Percentiles rank a stretch among this genome's conserved stretches.
These are phyloP conservation scores for Chlorella sp. DNA, from an alignment of 139 green algal species.

Conservation along the genomic window DNA sequence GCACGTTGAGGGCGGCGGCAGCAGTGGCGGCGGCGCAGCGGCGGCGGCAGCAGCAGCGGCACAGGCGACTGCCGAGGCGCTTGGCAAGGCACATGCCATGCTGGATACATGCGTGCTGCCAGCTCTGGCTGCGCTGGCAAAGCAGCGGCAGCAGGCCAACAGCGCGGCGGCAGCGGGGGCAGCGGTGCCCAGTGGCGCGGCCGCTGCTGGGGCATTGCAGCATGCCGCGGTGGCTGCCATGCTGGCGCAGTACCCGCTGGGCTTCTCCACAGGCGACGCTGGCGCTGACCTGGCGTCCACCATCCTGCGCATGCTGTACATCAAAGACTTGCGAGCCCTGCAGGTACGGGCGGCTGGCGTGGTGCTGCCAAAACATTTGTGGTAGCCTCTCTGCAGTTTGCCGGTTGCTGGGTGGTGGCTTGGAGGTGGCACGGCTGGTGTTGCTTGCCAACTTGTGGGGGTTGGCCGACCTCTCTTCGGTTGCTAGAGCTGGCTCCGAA, in stretches of 20 bases:
- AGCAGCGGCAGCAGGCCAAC: slow-evolving; percentile 3
- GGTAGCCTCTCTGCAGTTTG: not conserved
- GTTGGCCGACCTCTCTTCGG: too few relatives aligned
- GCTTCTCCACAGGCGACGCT: slow-evolving; percentile 52
- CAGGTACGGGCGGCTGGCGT: slow-evolving; percentile 20
- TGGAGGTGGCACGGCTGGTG: too few relatives aligned
- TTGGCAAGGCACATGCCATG: not conserved
- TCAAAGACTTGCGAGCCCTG: slow-evolving; percentile 66
- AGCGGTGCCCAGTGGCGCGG: not conserved
- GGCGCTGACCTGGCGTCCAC: slow-evolving; percentile 57
- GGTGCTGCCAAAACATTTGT: not conserved
- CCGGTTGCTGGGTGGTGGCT: too few relatives aligned
- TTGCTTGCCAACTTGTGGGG: not conserved
- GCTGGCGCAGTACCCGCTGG: slow-evolving; percentile 42
- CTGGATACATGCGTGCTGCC: slow-evolving; percentile 41
- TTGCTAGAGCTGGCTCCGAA: too few relatives aligned
- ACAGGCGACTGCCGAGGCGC: not conserved
- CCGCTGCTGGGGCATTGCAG: not conserved
- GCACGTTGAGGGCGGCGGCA: not conserved
- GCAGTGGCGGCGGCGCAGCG: not conserved
- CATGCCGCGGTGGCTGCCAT: slow-evolving; percentile 29
- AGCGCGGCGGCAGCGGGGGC: not conserved
- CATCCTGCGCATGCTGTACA: slow-evolving; percentile 74
- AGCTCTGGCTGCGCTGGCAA: slow-evolving; percentile 23
- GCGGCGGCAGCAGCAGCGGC: slow-evolving; percentile 14